Conservation (phyloP, 176 grass and related monocot genomes). For the Miscanthus lutarioriparius region DNA sequence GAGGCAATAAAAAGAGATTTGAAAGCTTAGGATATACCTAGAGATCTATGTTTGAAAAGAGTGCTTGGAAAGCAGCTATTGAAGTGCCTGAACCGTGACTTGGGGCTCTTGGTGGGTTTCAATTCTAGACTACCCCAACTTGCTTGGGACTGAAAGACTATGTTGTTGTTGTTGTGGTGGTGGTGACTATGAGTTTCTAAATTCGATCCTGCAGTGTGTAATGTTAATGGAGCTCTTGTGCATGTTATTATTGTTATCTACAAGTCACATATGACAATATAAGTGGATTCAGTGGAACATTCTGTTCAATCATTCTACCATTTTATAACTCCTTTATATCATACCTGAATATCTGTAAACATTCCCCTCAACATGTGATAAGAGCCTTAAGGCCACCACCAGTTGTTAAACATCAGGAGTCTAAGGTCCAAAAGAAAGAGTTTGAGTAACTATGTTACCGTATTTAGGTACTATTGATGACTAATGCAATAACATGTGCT, state of each 20-base stretch:
- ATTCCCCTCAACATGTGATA: background rate
- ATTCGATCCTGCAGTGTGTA: background rate
- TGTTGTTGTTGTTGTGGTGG: too few relatives aligned
- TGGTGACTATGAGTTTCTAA: background rate
- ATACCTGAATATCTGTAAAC: background rate
- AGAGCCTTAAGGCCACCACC: background rate
- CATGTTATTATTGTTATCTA: background rate
- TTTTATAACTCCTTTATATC: background rate
- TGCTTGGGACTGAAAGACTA: too few relatives aligned
- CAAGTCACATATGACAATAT: background rate
- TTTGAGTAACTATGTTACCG: background rate
- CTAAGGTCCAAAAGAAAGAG: background rate
- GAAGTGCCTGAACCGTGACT: too few relatives aligned
- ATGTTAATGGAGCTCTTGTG: background rate
- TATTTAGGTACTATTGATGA: background rate
- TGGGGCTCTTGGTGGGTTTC: too few relatives aligned
- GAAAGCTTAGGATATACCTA: too few relatives aligned
- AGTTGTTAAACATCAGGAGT: background rate
- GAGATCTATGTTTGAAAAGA: too few relatives aligned
- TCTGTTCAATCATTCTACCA: background rate
- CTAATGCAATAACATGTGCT: conserved; percentile 22
- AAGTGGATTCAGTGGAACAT: background rate
- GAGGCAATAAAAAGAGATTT: too few relatives aligned
- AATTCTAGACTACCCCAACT: too few relatives aligned
- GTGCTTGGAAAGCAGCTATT: too few relatives aligned